Evolutionary conservation across 2,329 filamentous ascomycete species (phyloP), one percentile per base, ranked within the genome.

Genomic region (Alternaria conjuncta): DNA sequence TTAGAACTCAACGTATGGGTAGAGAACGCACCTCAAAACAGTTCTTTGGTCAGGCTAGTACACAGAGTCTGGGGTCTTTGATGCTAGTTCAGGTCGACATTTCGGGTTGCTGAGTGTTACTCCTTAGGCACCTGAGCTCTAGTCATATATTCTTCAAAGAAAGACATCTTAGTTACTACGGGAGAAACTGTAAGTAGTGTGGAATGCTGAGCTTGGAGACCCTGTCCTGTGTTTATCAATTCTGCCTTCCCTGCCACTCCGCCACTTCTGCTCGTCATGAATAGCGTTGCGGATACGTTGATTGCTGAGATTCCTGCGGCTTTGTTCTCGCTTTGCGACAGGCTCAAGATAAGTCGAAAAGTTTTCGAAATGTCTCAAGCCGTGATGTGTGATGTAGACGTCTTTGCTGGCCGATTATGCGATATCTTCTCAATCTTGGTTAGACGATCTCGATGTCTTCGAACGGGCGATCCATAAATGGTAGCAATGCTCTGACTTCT

Each of bases 11-110:
- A 5, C 30, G 30, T 36, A 15, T 2, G 2, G 13, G 4, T 1
- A 15, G 15, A 15, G 4, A 4, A 1, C 13, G 30, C 13, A 36
- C 0, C 30, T 36, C 1, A 2, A 32, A 8, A 32, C 2, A 1
- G 4, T 32, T 15, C 13, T 32, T 32, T 15, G 2, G 30, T 0
- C 13, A 32, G 7, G 1, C 3, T 32, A 2, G 30, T 2, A 2
- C 30, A 15, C 0, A 4, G 3, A 32, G 30, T 4, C 13, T 15
- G 2, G 0, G 3, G 0, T 15, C 13, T 32, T 32, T 36, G 13
- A 36, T 36, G 13, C 1, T 36, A 4, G 30, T 36, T 36, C 30
- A 15, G 1, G 30, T 4, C 6, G 9, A 36, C 1, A 36, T 36
- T 36, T 36, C 0, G 30, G 30, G 13, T 36, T 6, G 30, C 8